These are phyloP conservation scores for Agrocybe praecox DNA, from an alignment of 768 basidiomycete species.

Conservation along the genomic window DNA sequence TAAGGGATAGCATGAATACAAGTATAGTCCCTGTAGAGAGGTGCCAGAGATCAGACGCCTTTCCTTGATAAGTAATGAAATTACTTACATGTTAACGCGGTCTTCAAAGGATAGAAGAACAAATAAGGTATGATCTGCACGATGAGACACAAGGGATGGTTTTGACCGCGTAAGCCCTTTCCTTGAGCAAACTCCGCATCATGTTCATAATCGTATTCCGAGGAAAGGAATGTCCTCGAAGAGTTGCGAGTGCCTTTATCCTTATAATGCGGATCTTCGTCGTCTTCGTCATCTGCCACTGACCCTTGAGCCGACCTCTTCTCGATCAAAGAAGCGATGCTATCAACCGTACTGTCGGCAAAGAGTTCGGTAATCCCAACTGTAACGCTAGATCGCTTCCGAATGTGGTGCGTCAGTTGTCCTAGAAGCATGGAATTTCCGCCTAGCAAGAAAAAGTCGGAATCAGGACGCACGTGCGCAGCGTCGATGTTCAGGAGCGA, in stretches of 20 bases:
- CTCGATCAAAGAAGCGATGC: constrained; percentile 41
- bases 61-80: background rate
- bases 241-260: constrained; percentile 11
- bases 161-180: constrained; percentile 27
- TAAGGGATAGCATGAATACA: constrained; percentile 36
- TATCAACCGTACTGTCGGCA: constrained; percentile 40
- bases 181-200: constrained; percentile 23
- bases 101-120: constrained; percentile 48
- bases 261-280: background rate
- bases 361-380: constrained; percentile 41
- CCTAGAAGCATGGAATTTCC: constrained; percentile 49
- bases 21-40: constrained; percentile 37
- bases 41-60: background rate
- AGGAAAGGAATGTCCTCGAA: constrained; percentile 23
- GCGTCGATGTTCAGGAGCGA: constrained; percentile 33
- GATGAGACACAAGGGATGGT: constrained; percentile 39
- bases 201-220: constrained; percentile 30
- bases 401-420: constrained; percentile 43
- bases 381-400: constrained; percentile 38
- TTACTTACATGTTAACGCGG: constrained; percentile 40
- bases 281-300: background rate
- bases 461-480: constrained; percentile 28
- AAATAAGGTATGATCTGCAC: constrained; percentile 43
- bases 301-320: constrained; percentile 10
- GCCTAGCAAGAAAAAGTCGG: constrained; percentile 46